Conservation (phyloP, 495 filamentous ascomycete genomes). For the Elasticomyces elasticus region DNA sequence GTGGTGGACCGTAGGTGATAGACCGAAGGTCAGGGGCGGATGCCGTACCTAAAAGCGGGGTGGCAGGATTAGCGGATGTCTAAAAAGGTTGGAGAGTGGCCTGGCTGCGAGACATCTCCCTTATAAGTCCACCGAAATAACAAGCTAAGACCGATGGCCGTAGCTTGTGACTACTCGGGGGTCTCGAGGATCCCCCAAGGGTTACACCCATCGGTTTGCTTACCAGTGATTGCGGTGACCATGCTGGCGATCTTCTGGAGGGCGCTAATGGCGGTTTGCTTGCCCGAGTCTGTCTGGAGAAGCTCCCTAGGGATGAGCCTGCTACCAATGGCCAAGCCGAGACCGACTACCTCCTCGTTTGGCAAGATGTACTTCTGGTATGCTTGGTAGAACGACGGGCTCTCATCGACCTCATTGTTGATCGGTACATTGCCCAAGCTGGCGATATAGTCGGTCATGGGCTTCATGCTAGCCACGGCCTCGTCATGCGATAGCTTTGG, state of each 20-base stretch:
- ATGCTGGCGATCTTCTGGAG: constrained; percentile 2
- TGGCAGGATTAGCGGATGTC: no score
- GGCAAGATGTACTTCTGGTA: constrained; percentile 11
- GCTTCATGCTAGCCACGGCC: constrained; percentile 9
- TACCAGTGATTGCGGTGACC: background rate
- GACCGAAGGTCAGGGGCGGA: background rate
- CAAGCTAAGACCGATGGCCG: no score
- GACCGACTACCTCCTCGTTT: constrained; percentile 8
- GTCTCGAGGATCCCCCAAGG: no score
- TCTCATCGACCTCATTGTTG: constrained; percentile 5
- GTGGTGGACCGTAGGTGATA: constrained; percentile 4
- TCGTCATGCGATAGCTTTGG: constrained; percentile 5
- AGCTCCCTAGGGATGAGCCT: constrained; percentile 4
- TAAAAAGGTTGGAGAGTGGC: no score
- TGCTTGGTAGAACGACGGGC: constrained; percentile 7
- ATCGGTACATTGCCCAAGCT: constrained; percentile 2
- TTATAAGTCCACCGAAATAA: no score
- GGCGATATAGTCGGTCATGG: constrained; percentile 6
- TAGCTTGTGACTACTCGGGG: no score
- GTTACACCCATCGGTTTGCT: no score
- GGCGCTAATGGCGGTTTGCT: constrained; percentile 3
- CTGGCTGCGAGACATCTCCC: no score
- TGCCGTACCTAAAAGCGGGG: no score
- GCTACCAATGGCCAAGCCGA: constrained; percentile 11
- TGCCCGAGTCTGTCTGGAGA: background rate